These are phyloP conservation scores for Rosellinia necatrix DNA, from an alignment of 2,329 filamentous ascomycete species.

Conservation along the genomic window DNA sequence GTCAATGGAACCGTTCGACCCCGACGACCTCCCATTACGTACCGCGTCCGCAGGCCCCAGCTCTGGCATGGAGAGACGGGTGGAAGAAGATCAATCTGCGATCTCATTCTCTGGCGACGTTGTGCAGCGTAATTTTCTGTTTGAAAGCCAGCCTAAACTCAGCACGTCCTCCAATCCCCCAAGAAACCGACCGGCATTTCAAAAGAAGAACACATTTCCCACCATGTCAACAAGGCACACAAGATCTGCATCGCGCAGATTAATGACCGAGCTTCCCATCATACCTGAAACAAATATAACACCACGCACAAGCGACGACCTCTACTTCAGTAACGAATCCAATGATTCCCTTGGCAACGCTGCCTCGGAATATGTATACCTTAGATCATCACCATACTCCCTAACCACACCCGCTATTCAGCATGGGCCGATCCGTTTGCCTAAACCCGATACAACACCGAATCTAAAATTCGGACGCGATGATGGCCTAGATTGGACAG, in stretches of 20 bases:
- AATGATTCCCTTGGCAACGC: slow-evolving; percentile 24
- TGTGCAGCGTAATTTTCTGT: slow-evolving; percentile 34
- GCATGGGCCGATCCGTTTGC: slow-evolving; percentile 61
- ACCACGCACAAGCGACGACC: slow-evolving; percentile 23
- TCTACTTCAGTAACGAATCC: slow-evolving; percentile 24
- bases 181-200: slow-evolving; percentile 23
- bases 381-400: slow-evolving; percentile 55
- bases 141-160: slow-evolving; percentile 27
- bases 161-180: slow-evolving; percentile 12
- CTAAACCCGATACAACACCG: slow-evolving; percentile 49
- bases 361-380: slow-evolving; percentile 53
- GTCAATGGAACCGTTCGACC: slow-evolving; percentile 55
- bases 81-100: slow-evolving; percentile 33
- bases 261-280: slow-evolving; percentile 34
- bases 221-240: slow-evolving; percentile 40
- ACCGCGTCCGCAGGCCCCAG: slow-evolving; percentile 48
- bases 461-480: slow-evolving; percentile 49
- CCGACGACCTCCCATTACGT: slow-evolving; percentile 52
- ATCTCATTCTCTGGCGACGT: slow-evolving; percentile 34
- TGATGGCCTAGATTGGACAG: slow-evolving; percentile 64
- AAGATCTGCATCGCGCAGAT: slow-evolving; percentile 32
- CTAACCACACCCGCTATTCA: slow-evolving; percentile 54
- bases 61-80: slow-evolving; percentile 36
- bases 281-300: slow-evolving; percentile 36
- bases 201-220: slow-evolving; percentile 37